Evolutionary conservation across 257 asterid species (phyloP).

Genomic region (Schizonepeta tenuifolia): DNA sequence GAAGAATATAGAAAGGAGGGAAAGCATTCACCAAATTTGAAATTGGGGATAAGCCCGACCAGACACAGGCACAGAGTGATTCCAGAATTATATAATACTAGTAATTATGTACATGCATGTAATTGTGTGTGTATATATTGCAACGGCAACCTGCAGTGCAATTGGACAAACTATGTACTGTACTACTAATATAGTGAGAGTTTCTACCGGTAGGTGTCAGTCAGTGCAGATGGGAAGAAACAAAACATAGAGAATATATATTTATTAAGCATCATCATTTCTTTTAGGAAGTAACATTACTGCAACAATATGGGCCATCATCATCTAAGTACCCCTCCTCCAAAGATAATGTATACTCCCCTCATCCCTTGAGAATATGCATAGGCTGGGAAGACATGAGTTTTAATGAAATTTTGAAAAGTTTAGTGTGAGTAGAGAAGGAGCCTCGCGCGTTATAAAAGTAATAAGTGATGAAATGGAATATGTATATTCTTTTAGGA

Average conservation of each 20-base stretch:
- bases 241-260: slow-evolving; percentile 30
- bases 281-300: neutral
- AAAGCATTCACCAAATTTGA: slow-evolving; percentile 25
- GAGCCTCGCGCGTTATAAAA: too few species aligned
- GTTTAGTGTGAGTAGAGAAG: too few species aligned
- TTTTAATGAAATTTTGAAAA: too few species aligned
- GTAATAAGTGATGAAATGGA: too few species aligned
- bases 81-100: neutral
- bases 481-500: too few species aligned
- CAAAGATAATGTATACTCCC: neutral
- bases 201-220: slow-evolving; percentile 33
- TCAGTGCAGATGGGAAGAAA: slow-evolving; percentile 30
- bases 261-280: slow-evolving; percentile 29
- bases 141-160: slow-evolving; percentile 36
- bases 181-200: slow-evolving; percentile 12
- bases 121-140: neutral
- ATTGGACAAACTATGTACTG: slow-evolving; percentile 6
- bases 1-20: slow-evolving; percentile 28
- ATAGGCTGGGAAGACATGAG: too few species aligned
- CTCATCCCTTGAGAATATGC: too few species aligned
- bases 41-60: slow-evolving; percentile 36
- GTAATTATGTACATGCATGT: neutral
- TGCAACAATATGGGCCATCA: slow-evolving; percentile 9
- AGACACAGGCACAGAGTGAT: slow-evolving; percentile 41
- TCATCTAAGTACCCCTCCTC: neutral